phyloP scores from a whole-genome alignment of 805 yeast species.

The Kluyveromyces nonfermentans region DNA sequence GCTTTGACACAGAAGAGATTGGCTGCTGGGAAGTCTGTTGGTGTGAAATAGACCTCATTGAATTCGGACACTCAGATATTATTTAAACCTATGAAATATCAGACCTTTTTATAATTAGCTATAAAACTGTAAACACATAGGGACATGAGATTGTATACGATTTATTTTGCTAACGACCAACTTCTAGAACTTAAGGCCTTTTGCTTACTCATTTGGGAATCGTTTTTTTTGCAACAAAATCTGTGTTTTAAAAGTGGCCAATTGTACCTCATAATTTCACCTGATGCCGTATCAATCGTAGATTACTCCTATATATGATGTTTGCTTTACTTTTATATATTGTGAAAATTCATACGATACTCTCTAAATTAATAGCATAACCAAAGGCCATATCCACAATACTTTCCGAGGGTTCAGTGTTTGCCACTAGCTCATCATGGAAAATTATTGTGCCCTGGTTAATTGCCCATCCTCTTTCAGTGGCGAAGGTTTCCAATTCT shows the following conservation, averaged over 20 bases:
- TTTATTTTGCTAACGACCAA: not conserved
- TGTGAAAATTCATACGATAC: constrained; percentile 65
- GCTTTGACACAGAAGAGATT: constrained; percentile 83
- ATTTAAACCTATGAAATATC: not conserved
- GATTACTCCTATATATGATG: not conserved
- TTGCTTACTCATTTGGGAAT: not conserved
- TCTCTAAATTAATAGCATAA: constrained; percentile 87
- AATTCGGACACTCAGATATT: not conserved
- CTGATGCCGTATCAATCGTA: not conserved
- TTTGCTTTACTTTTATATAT: not conserved
- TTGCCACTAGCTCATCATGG: constrained; percentile 24
- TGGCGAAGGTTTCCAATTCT: constrained; percentile 44
- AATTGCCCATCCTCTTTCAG: constrained; percentile 50
- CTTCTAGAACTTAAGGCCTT: not conserved
- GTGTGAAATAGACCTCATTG: constrained; percentile 28
- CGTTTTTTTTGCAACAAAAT: not conserved
- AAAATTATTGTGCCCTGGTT: constrained; percentile 43
- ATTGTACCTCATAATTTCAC: not conserved
- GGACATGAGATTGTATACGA: not conserved
- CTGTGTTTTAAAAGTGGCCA: not conserved
- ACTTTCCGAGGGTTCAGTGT: constrained; percentile 31
- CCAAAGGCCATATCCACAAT: constrained; percentile 65
- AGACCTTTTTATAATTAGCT: not conserved
- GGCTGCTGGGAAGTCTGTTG: constrained; percentile 60
- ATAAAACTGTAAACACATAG: not conserved